Evolutionary conservation across 139 green algal species (phyloP), one percentile per base, ranked within the genome.

Genomic region (Tetraselmis striata): DNA sequence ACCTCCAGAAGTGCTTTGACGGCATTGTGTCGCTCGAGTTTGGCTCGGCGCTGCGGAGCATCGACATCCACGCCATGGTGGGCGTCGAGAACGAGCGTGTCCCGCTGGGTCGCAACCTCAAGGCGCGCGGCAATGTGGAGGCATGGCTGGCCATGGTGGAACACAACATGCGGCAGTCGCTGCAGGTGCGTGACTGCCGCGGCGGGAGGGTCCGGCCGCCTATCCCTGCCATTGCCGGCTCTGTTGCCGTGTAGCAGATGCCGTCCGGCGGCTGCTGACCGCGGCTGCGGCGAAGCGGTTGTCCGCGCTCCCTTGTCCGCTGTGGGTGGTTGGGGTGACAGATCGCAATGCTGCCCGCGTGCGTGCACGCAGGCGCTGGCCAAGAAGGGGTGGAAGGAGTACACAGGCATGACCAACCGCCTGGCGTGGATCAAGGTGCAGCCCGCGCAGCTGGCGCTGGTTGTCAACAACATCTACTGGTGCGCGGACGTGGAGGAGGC

Each of bases 401-500:
- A 90, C 59, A 2, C 80, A 1, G 67, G 77, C 77, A 58, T 59
- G 59, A 80, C 58, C 30, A 30, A 31, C 32, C 78, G 86, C 30
- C 26, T 28, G 29, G 30, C 83, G 32, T 90, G 86, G 86, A 79
- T 90, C 29, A 59, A 84, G 32, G 23, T 82, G 29, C 85, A 88
- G 77, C 83, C 88, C 31, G 82, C 84, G 80, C 83, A 88, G 75
- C 75, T 90, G 1, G 88, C 89, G 28, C 28, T 91, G 28, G 58
- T 83, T 74, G 83, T 90, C 2, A 81, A 67, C 29, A 88, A 89
- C 29, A 86, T 90, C 31, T 88, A 87, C 75, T 91, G 88, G 88
- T 85, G 80, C 75, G 75, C 29, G 58, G 80, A 84, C 77, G 76
- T 87, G 25, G 83, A 82, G 76, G 79, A 78, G 30, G 76, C 74